These are phyloP conservation scores for Aspergillus sp. DNA, from an alignment of 2,329 filamentous ascomycete species.

Conservation along the genomic window DNA sequence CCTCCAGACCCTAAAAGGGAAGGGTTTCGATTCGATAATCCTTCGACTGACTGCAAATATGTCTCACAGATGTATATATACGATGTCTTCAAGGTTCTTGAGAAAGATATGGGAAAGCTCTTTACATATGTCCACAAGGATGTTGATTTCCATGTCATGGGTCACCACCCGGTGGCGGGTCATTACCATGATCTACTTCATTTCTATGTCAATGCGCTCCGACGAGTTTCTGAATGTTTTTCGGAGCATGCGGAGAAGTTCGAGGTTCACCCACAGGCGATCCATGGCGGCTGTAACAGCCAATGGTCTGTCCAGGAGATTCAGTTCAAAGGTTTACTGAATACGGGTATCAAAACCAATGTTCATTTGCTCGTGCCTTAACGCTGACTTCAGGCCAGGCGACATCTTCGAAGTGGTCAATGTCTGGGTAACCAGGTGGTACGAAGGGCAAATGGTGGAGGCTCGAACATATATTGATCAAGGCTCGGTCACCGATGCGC, in stretches of 20 bases:
- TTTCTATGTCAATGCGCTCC: slow-evolving; percentile 35
- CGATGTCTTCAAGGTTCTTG: slow-evolving; percentile 33
- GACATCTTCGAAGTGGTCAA: slow-evolving; percentile 33
- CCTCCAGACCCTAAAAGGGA: slow-evolving; percentile 20
- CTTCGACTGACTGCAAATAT: slow-evolving; percentile 31
- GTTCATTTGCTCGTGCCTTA: not conserved
- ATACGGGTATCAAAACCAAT: slow-evolving; percentile 27
- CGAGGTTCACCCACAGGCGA: slow-evolving; percentile 30
- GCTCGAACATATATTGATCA: slow-evolving; percentile 35
- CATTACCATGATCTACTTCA: slow-evolving; percentile 33
- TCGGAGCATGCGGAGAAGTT: slow-evolving; percentile 31
- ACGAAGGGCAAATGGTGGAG: slow-evolving; percentile 33
- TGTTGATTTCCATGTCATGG: slow-evolving; percentile 33
- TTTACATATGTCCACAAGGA: slow-evolving; percentile 34
- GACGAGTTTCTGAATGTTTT: slow-evolving; percentile 29
- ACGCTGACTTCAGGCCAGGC: slow-evolving; percentile 15
- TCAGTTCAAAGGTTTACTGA: slow-evolving; percentile 31
- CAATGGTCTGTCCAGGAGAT: slow-evolving; percentile 36
- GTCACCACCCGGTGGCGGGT: slow-evolving; percentile 34
- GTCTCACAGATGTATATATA: slow-evolving; percentile 34
- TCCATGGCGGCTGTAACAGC: slow-evolving; percentile 34
- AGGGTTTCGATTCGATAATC: slow-evolving; percentile 34
- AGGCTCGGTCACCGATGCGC: slow-evolving; percentile 26
- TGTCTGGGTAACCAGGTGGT: slow-evolving; percentile 36
- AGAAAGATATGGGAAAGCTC: slow-evolving; percentile 33